Percentiles rank a stretch among this genome's conserved stretches.
Evolutionary conservation across 2,329 filamentous ascomycete genomes (phyloP).

Genomic region (Scedosporium minutisporum): DNA sequence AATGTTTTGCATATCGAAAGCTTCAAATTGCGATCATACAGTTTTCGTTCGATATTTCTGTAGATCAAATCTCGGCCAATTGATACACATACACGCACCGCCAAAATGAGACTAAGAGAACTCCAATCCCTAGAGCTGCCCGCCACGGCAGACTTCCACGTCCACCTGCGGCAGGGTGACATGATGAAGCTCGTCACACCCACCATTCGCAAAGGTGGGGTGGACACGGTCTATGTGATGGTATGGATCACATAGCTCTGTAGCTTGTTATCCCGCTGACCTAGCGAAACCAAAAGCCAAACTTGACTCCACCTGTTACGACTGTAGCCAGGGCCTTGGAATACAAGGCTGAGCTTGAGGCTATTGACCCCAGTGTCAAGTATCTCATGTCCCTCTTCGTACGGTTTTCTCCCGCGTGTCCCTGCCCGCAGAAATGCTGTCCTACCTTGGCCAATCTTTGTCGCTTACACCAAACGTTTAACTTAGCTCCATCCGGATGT

Average conservation of each 20-base stretch:
- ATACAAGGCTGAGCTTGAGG: slow-evolving; percentile 52
- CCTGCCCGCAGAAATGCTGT: no score
- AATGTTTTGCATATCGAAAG: not conserved
- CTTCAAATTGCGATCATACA: not conserved
- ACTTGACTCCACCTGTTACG: slow-evolving; percentile 43
- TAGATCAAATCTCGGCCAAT: not conserved
- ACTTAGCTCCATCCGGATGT: slow-evolving; percentile 46
- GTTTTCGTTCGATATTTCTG: not conserved
- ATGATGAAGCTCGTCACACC: slow-evolving; percentile 50
- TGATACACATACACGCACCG: not conserved
- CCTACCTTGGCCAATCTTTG: no score
- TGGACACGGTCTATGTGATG: slow-evolving; percentile 49
- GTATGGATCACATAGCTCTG: slow-evolving; percentile 11
- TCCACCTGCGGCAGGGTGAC: slow-evolving; percentile 60
- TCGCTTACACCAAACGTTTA: slow-evolving; percentile 8
- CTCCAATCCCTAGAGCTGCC: slow-evolving; percentile 42
- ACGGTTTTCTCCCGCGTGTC: slow-evolving; percentile 8
- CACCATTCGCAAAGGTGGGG: slow-evolving; percentile 48
- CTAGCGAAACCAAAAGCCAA: not conserved
- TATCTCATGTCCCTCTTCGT: slow-evolving; percentile 68
- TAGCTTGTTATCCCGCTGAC: not conserved
- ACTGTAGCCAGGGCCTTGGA: slow-evolving; percentile 42
- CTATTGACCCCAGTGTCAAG: slow-evolving; percentile 51
- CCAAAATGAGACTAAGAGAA: slow-evolving; percentile 24
- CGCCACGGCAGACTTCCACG: slow-evolving; percentile 58